Base-by-base conservation (phyloP, 768 basidiomycete genomes). In the Sarcodon aspratus region DNA sequence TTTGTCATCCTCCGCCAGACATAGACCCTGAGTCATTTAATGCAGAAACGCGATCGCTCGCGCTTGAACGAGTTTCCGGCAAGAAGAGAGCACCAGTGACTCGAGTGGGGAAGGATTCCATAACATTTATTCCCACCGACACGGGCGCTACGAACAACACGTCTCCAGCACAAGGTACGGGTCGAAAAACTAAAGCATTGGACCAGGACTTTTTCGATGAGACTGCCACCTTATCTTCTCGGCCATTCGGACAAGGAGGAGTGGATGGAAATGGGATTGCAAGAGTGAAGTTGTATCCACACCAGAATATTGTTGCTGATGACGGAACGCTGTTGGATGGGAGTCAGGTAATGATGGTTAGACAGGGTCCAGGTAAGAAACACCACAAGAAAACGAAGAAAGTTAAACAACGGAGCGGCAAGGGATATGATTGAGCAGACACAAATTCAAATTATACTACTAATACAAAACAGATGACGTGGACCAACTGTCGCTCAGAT, bases 1-100 rank as follows among this genome's bases (percentile, higher is more conserved):
- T 78, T 63, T 92, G 89, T 55, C 86, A 95, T 54, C 80, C 90
- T 12, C 88, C 95, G n/a, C 91, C 94, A 1, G 78, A 68, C 9
- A 64, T 78, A 3, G 60, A 75, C 1, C 75, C 82, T 32, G 72
- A 76, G 44, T 69, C 69, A 1, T 98, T 94, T 71, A 98, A 98
- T 65, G 61, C 72, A 46, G 69, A 74, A 44, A 84, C 81, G 10
- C 78, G 85, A 48, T 71, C 78, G 43, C 64, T 79, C 17, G 73
- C 78, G 1, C 65, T 93, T 9, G 61, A 66, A 9, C 74, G 79
- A 18, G 73, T 76, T 7, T 70, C 70, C 21, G 79, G 81, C n/a
- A 90, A 88, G 68, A 99, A 99, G 66, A 76, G 76, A 33, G 95
- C 92, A 0, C 94, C 95, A 3, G 71, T 73, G 0, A 94, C 92